Percentiles rank a stretch among this genome's conserved stretches.
These are phyloP conservation scores for Acanthamoeba culbertsoni DNA, from an alignment of 208 protist species.

Conservation along the genomic window DNA sequence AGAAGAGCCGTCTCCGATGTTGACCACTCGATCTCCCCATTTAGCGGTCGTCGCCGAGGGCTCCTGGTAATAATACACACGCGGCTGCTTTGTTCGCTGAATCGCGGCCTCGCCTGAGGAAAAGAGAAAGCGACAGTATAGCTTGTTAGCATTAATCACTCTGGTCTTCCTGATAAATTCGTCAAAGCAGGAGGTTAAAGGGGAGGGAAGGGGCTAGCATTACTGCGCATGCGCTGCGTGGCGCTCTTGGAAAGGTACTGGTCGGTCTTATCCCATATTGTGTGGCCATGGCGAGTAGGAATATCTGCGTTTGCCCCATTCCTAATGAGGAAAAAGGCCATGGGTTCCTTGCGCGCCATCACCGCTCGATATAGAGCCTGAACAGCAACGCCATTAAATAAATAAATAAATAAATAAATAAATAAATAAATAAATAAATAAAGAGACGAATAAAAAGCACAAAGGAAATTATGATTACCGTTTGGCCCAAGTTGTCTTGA, in stretches of 20 bases:
- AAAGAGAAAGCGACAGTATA: no score
- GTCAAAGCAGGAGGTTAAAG: no score
- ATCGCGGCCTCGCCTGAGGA: conserved; percentile 24
- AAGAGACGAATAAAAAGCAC: neutral
- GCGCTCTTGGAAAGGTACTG: neutral
- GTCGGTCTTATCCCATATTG: neutral
- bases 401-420: neutral
- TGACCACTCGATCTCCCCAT: neutral
- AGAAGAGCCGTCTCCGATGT: neutral
- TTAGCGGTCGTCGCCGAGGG: neutral
- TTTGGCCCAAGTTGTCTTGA: conserved; percentile 15
- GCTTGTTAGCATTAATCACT: no score
- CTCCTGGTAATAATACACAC: conserved; percentile 14
- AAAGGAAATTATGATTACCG: neutral
- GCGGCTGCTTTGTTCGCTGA: neutral
- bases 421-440: neutral
- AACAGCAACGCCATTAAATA: neutral
- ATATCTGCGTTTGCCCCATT: neutral
- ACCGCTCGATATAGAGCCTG: neutral
- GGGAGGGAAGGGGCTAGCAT: neutral
- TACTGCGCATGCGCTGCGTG: conserved; percentile 2
- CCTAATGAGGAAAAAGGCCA: neutral
- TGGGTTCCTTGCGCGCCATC: neutral
- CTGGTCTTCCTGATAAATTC: no score
- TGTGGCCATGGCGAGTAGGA: neutral